Evolutionary conservation across 805 yeast species (phyloP).

Genomic region (Metschnikowia picachoensis): DNA sequence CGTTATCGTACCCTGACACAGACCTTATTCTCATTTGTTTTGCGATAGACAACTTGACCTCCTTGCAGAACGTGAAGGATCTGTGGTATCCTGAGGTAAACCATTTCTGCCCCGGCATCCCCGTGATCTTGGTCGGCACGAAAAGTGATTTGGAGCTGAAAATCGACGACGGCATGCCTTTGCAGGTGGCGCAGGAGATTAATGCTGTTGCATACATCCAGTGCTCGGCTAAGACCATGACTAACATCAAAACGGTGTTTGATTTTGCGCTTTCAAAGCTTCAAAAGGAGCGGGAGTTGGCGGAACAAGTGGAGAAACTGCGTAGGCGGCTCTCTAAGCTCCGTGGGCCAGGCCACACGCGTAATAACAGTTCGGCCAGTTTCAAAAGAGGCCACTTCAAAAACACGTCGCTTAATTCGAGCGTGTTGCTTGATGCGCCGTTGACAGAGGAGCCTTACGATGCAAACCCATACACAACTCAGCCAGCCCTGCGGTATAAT

Average conservation of each 20-base stretch:
- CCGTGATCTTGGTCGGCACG: constrained; percentile 77
- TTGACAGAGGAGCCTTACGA: constrained; percentile 31
- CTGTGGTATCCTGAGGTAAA: constrained; percentile 85
- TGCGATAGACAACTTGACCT: constrained; percentile 56
- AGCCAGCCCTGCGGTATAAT: constrained; percentile 24
- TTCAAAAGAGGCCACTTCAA: constrained; percentile 35
- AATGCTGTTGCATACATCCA: constrained; percentile 72
- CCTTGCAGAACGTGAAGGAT: constrained; percentile 70
- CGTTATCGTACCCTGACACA: constrained; percentile 75
- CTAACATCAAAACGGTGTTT: constrained; percentile 66
- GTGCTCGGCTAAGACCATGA: constrained; percentile 72
- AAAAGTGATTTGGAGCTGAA: constrained; percentile 56
- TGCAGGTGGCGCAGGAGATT: constrained; percentile 51
- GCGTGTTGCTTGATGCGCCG: constrained; percentile 37
- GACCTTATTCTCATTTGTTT: constrained; percentile 75
- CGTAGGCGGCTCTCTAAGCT: constrained; percentile 33
- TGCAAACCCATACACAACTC: constrained; percentile 33
- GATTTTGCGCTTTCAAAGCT: constrained; percentile 51
- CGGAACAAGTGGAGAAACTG: constrained; percentile 36
- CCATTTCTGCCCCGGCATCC: constrained; percentile 78
- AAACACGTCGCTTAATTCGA: constrained; percentile 34
- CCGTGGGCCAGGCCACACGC: constrained; percentile 24
- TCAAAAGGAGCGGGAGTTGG: constrained; percentile 33
- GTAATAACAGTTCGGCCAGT: constrained; percentile 18
- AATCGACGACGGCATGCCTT: constrained; percentile 46